Conservation (phyloP, 2,329 filamentous ascomycete species). For the Aureobasidium sp. region DNA sequence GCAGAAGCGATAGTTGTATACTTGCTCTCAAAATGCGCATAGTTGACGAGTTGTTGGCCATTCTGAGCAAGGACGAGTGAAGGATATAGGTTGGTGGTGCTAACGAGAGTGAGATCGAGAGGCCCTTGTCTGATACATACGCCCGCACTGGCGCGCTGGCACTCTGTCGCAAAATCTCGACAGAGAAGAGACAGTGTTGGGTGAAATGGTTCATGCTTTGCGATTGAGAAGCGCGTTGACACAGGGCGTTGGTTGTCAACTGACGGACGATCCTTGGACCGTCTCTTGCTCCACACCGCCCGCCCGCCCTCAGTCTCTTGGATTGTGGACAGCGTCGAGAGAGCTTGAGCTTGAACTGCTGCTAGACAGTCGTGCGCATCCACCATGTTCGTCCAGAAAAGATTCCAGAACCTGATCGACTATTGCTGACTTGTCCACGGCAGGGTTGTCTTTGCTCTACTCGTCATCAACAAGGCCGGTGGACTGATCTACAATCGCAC, state of each 20-base stretch:
- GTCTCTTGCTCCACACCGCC: neutral
- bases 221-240: neutral
- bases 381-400: neutral
- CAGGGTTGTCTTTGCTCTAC: slow-evolving; percentile 91
- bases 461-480: slow-evolving; percentile 98
- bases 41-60: slow-evolving; percentile 82
- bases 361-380: neutral
- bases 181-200: neutral
- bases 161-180: neutral
- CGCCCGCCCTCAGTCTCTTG: neutral
- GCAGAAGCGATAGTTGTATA: slow-evolving; percentile 14
- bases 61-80: slow-evolving; percentile 27
- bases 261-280: neutral
- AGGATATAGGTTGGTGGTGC: neutral
- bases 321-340: neutral
- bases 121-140: neutral
- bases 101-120: neutral
- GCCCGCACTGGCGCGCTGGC: neutral
- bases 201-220: neutral
- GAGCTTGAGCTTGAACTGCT: neutral
- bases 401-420: too few species aligned
- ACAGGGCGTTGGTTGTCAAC: neutral
- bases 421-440: neutral
- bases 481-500: slow-evolving; percentile 94
- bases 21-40: slow-evolving; percentile 77